These are phyloP conservation scores for Vaccinium vitisidaea DNA, from an alignment of 148 eudicot species.

Conservation along the genomic window DNA sequence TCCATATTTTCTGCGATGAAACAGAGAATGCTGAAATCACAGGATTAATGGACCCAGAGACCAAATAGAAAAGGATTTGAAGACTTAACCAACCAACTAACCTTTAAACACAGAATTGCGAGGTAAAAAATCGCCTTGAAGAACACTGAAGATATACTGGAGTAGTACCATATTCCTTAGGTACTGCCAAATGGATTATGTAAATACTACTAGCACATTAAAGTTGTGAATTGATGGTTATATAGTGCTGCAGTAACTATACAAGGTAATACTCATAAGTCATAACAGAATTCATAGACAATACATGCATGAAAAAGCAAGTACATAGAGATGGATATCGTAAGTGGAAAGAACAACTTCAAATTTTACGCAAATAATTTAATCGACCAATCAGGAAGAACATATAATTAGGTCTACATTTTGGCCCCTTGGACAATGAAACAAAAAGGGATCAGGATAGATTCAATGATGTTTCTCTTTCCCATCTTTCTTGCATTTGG, in stretches of 20 bases:
- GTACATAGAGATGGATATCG: not conserved
- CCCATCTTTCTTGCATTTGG: not conserved
- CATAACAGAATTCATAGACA: not conserved
- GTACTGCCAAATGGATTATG: constrained; percentile 44
- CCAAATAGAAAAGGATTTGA: not conserved
- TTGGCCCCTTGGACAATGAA: not conserved
- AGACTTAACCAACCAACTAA: constrained; percentile 17
- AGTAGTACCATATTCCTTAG: constrained; percentile 62
- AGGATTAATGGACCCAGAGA: not conserved
- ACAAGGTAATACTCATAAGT: not conserved
- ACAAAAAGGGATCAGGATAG: not conserved
- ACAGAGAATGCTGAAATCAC: constrained; percentile 15
- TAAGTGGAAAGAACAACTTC: not conserved
- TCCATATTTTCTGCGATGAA: constrained; percentile 53
- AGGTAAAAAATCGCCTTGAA: constrained; percentile 73
- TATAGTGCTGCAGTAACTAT: not conserved
- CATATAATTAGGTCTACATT: not conserved
- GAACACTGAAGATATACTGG: constrained; percentile 63
- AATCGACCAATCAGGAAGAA: not conserved
- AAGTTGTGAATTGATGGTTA: not conserved
- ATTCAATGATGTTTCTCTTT: not conserved
- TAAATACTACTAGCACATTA: not conserved
- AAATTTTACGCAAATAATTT: not conserved
- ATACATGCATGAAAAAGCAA: not conserved
- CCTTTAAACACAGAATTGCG: constrained; percentile 58